A percentile compares a stretch with the other conserved stretches of the same genome.
phyloP scores from a whole-genome alignment of 768 basidiomycete species.

The Pleurotus citrinopileatus region DNA sequence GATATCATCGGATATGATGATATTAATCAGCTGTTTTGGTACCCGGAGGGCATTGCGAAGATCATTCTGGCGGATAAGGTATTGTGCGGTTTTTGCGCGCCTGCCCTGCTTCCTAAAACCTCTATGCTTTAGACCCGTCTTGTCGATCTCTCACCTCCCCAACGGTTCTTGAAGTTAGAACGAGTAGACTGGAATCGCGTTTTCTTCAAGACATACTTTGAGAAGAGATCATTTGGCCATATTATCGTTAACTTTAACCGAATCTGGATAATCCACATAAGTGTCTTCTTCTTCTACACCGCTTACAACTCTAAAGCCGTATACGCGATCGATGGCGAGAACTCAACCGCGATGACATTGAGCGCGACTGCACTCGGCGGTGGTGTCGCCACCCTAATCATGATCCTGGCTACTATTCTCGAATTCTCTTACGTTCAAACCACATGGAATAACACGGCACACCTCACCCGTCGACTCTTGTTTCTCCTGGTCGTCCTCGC shows the following conservation, averaged over 20 bases:
- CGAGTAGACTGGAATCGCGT: conserved; percentile 94
- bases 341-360: conserved; percentile 83
- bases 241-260: conserved; percentile 99
- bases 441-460: conserved; percentile 98
- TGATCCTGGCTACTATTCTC: conserved; percentile 90
- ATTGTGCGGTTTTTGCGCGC: background rate
- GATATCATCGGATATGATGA: conserved; percentile 98
- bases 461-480: conserved; percentile 86
- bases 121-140: conserved; percentile 64
- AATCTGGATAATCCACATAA: conserved; percentile 96
- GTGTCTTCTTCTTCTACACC: conserved; percentile 96
- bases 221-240: conserved; percentile 95
- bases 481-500: conserved; percentile 90
- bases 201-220: conserved; percentile 99
- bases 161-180: conserved; percentile 96
- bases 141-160: conserved; percentile 85
- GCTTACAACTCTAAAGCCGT: conserved; percentile 88
- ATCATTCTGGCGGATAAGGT: conserved; percentile 91
- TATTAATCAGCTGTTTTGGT: conserved; percentile 99
- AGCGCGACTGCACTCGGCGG: conserved; percentile 94
- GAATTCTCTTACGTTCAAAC: conserved; percentile 98
- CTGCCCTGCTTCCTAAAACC: conserved; percentile 4
- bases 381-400: conserved; percentile 90
- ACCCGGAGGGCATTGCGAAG: conserved; percentile 94
- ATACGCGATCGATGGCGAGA: conserved; percentile 59